Evolutionary conservation across 768 basidiomycete species (phyloP), one percentile per base, ranked within the genome.

Genomic region (Boletus insuetus): DNA sequence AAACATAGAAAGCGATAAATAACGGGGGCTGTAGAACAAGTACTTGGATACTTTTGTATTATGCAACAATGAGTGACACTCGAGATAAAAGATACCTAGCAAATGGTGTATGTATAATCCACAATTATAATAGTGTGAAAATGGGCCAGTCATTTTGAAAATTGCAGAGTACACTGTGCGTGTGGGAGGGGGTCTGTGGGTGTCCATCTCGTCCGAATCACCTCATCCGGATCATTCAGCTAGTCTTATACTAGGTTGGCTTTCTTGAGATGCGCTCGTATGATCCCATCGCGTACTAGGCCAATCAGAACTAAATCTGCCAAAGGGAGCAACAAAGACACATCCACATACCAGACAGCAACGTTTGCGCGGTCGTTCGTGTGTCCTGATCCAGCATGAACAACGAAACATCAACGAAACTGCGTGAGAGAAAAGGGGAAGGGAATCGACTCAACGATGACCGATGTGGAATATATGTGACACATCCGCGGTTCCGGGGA

Each of bases 241-340:
- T 49, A 9, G 9, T 29, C 29, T 29, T 9, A 71, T 60, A 85
- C 79, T 29, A 85, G 70, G 60, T 81, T 78, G 17, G 81, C 82
- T 16, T 66, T 70, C 24, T 75, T 73, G 12, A 87, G 78, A 60
- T 85, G 77, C 59, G 80, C 80, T 50, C 83, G 77, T 51, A 85
- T 69, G 56, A 87, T 79, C 46, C 82, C 82, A 52, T 86, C 85
- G 29, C 84, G 81, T 34, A 87, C 84, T 83, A 50, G 12, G 17
- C 31, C 34, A 42, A 34, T 47, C 12, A 39, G n/a, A 34, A 38
- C 56, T 41, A 51, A 38, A 22, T 7, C 12, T 26, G 14, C 22
- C 13, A 35, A 16, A 37, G 35, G 35, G 13, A 13, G 24, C 29
- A 8, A 29, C 29, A 56, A 41, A 51, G 37, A 20, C 7, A 13